Base-by-base conservation (phyloP, 768 basidiomycete genomes). In the Mycena crocata region DNA sequence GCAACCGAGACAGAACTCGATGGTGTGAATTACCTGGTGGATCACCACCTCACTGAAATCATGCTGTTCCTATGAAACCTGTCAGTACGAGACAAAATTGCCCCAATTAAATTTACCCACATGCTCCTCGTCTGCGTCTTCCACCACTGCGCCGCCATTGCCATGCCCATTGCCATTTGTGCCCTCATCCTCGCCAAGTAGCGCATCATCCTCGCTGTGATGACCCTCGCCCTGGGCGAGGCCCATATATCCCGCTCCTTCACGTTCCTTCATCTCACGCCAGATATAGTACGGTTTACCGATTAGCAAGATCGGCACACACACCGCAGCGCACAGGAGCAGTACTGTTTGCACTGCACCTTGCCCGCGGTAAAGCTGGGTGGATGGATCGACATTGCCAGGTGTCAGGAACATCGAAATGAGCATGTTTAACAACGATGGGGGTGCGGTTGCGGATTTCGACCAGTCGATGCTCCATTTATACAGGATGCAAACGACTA, bases 1-100 rank as follows among this genome's bases (percentile, higher is more conserved):
- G 79, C 97, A 98, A 8, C 97, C 98, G 35, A 99, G 89, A 77
- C 98, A 99, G 81, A 99, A 99, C 82, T 99, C 98, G 79, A 99
- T 98, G 28, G 96, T 97, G 80, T 99, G 98, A 74, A 99, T 99
- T 68, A 98, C 85, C 79, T 99, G 98, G 80, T 99, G 97, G 66
- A 99, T 93, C 26, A 98, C 88, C 64, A 98, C 89, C 79, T 99
- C 98, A 75, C 95, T 85, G 79, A 98, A 94, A 74, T 98, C 95
- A 77, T 96, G 94, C 51, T 93, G 85, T 81, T 95, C 89, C 87
- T 91, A 23, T 34, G n/a, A 67, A 28, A 62, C 71, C 48, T 63
- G 52, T 59, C 34, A 62, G 64, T 64, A 55, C 61, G 69, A 73
- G 31, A 62, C 44, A 32, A 61, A 61, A n/a, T n/a, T n/a, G n/a